Evolutionary conservation across 176 grass and related monocot genomes (phyloP), one percentile per base, ranked within the genome.

Genomic region (Juncus effusus): DNA sequence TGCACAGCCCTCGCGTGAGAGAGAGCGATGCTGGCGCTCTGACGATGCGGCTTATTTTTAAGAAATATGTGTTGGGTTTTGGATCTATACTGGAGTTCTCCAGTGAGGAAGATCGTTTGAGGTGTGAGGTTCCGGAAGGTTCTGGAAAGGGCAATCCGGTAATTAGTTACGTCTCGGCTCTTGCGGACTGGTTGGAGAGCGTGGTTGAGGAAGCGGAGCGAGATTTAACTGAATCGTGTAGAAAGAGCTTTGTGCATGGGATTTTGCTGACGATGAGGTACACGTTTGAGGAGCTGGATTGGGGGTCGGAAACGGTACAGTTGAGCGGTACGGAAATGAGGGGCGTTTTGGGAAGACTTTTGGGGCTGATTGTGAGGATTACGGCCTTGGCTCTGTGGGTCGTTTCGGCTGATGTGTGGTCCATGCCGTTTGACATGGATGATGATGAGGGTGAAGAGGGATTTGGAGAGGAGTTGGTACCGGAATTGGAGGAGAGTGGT

Each of bases 11-110:
- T 42, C 85, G 93, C 38, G 93, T 97, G 53, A 83, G 93, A 69
- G 93, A 97, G 92, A 97, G 93, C 91, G 93, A 97, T 73, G 88
- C 93, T 57, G 93, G 93, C 61, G 93, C 93, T 42, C 79, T 97
- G 72, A 92, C 80, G 52, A 85, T 97, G 56, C 88, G 93, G 42
- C 87, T 97, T 63, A 76, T 97, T 79, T 92, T 89, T 69, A 88
- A 90, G 75, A 97, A 97, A 72, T 97, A 97, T 80, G 85, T 97
- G 49, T 65, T 97, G 54, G 80, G 87, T 73, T 86, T 97, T 70
- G 88, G 93, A 53, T 84, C 68, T 69, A 15, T 83, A 77, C 51
- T 97, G 74, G 72, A 79, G 41, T 79, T 85, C 73, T 86, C 85
- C 79, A 64, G 77, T 81, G 54, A 80, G 76, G 76, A 44, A 73